Base-by-base conservation (phyloP, 192 early-diverging fungal genomes). In the Coemansia sp. region DNA sequence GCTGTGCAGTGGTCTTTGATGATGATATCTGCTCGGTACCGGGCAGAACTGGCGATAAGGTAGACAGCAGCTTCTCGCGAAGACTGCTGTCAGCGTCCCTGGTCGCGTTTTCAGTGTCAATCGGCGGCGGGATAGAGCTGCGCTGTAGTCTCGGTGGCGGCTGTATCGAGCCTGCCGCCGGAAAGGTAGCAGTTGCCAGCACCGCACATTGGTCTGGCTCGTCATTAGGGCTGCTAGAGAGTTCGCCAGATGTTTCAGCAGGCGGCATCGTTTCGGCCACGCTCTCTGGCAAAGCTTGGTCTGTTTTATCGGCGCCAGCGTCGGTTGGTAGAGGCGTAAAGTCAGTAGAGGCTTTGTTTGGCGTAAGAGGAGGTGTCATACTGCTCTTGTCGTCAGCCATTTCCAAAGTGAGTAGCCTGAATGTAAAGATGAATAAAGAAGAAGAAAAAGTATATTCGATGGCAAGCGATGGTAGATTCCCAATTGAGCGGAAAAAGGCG, bases 51-150 rank as follows among this genome's bases (percentile, higher is more conserved):
- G 74, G 63, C 21, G 74, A 76, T 20, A 67, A 21, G n/a, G 60
- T 56, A 7, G 69, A 66, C 20, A 76, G 69, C 28, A 67, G 57
- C 60, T 66, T 66, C 9, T 55, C 50, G 64, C 65, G 58, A 13
- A 76, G 56, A 33, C 38, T 60, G 67, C 37, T 63, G 16, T 72
- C 76, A 16, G 67, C 66, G 43, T 70, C 63, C 38, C 60, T 63
- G 67, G 43, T 69, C 14, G 78, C 73, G 33, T 74, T 66, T 38
- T 80, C 78, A 1, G 78, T 80, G 45, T 80, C 73, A 43, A 80
- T 74, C 7, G 78, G 78, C 1, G 78, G 78, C 62, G 78, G 78
- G 13, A 80, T 66, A 20, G 55, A 70, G 69, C 58, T 80, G 69
- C 78, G 78, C 59, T 80, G 78, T 39, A 80, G 73, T 55, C 68